Base-by-base conservation (phyloP, 2,329 filamentous ascomycete genomes). In the Berkeleyomyces rouxiae region DNA sequence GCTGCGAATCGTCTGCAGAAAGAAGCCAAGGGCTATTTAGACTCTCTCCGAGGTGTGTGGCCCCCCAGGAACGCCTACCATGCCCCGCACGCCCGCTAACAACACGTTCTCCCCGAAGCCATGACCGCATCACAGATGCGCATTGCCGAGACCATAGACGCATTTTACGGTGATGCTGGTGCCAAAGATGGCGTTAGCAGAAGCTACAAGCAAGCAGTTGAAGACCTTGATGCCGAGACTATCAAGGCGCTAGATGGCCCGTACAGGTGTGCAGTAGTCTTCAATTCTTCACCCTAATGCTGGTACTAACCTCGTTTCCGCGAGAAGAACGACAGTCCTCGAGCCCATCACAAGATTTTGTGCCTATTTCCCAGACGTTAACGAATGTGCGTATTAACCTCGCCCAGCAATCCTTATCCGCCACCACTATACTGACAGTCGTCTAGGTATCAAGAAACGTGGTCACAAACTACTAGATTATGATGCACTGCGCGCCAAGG, bases 61-160 rank as follows among this genome's bases (percentile, higher is more conserved):
- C 9, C 36, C 49, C 49, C n/a, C 37, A 44, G 31, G 31, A 16
- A 31, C 31, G 10, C 16, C 33, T 42, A 47, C 6, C 10, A 59
- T 42, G 58, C 46, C n/a, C 36, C 31, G 33, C 23, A 23, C 16
- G 11, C 31, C 42, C 44, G n/a, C 31, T 55, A 13, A 53, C 62
- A 51, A 64, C 59, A 13, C 11, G 6, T 23, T 23, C 2, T 23
- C 23, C 5, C 31, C 33, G 39, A 67, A 90, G 92, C 93, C 68
- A 99, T 99, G 93, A 99, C 93, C 13, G 92, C 93, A 61, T 96
- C 91, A 61, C 93, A 99, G 76, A 97, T 99, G 92, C 87, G 92
- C 71, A 97, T 99, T 73, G 93, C 93, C 67, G 93, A 99, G 75
- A 99, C 93, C 23, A 99, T 99, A 74, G 93, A 99, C 76, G 93